phyloP scores from a whole-genome alignment of 495 filamentous ascomycete species.

The Corynascus novoguineensis region DNA sequence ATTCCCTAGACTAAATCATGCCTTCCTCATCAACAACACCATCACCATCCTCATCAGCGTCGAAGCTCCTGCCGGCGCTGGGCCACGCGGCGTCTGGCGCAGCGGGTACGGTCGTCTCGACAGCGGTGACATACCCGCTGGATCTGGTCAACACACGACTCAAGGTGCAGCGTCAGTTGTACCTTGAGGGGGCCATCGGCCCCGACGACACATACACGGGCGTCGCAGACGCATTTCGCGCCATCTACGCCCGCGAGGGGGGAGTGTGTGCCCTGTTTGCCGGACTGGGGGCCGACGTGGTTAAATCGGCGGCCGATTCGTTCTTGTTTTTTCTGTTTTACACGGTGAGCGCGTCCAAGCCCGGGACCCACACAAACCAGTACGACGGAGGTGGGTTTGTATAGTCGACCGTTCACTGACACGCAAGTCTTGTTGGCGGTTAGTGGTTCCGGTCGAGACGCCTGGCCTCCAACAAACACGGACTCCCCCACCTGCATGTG shows the following conservation, averaged over 20 bases:
- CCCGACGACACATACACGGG: conserved; percentile 48
- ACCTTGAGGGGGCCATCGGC: conserved; percentile 31
- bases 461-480: conserved; percentile 29
- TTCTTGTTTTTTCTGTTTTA: conserved; percentile 87
- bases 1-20: no score
- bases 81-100: conserved; percentile 82
- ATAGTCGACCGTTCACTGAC: no score
- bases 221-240: conserved; percentile 61
- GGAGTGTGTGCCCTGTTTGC: conserved; percentile 66
- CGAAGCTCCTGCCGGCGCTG: conserved; percentile 71
- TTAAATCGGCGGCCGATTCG: conserved; percentile 66
- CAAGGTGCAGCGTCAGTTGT: conserved; percentile 68
- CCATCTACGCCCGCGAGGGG: conserved; percentile 69
- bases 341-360: conserved; percentile 39
- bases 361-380: background rate
- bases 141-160: conserved; percentile 80
- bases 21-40: background rate
- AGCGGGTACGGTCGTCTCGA: conserved; percentile 72
- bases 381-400: background rate
- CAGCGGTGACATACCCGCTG: conserved; percentile 74
- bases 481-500: conserved; percentile 50
- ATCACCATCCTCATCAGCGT: conserved; percentile 17
- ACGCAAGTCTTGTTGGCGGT: no score
- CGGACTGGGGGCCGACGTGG: conserved; percentile 65
- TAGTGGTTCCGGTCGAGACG: conserved; percentile 52